These are phyloP conservation scores for Schizosaccharomyces lindneri DNA, from an alignment of 805 yeast species.

Conservation along the genomic window DNA sequence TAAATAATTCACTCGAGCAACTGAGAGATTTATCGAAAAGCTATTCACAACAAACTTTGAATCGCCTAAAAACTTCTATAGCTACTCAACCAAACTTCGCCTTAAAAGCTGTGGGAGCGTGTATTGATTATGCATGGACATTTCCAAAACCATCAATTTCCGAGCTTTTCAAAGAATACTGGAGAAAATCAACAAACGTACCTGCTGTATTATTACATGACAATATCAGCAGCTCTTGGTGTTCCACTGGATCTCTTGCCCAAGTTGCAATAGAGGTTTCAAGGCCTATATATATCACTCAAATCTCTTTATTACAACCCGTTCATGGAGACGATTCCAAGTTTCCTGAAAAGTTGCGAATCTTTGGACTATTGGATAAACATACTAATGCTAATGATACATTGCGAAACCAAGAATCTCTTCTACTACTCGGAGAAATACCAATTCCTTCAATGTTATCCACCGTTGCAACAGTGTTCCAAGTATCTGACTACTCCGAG, in stretches of 20 bases:
- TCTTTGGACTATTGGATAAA: background rate
- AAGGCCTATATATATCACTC: background rate
- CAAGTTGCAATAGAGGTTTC: background rate
- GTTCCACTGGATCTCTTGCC: background rate
- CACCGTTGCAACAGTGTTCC: too few relatives aligned
- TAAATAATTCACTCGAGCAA: too few relatives aligned
- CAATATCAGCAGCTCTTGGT: background rate
- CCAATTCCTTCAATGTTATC: too few relatives aligned
- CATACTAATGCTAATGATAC: too few relatives aligned
- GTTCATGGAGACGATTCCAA: background rate
- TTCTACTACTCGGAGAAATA: too few relatives aligned
- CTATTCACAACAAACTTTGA: background rate
- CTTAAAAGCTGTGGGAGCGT: background rate
- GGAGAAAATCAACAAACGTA: background rate
- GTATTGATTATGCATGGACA: background rate
- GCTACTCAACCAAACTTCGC: background rate
- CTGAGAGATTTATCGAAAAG: too few relatives aligned
- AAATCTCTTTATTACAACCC: background rate
- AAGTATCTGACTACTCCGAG: too few relatives aligned
- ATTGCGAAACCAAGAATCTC: too few relatives aligned
- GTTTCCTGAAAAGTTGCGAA: background rate
- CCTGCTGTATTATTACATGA: background rate
- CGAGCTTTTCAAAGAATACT: background rate
- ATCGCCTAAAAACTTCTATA: background rate
- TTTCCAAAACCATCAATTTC: background rate